phyloP scores from a whole-genome alignment of 257 asterid genomes.

The Nicotiana tabacum region DNA sequence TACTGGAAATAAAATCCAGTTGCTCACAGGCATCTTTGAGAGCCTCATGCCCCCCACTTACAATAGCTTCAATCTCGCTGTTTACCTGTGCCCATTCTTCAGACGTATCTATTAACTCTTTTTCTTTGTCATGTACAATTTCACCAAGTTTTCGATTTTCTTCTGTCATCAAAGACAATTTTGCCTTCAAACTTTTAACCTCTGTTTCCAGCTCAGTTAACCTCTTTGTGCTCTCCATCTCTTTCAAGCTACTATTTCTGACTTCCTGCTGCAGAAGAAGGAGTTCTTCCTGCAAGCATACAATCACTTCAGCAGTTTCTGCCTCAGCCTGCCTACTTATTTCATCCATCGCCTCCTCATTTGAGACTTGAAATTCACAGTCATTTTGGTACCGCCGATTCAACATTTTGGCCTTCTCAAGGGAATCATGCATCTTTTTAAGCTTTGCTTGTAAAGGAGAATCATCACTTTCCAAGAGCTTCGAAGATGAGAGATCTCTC shows the following conservation, averaged over 20 bases:
- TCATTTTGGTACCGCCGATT: conserved; percentile 61
- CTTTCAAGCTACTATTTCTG: conserved; percentile 53
- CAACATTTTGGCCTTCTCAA: conserved; percentile 76
- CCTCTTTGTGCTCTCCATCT: conserved; percentile 49
- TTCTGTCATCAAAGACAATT: conserved; percentile 28
- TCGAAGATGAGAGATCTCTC: conserved; percentile 34
- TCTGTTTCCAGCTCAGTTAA: conserved; percentile 38
- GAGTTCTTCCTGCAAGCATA: conserved; percentile 95
- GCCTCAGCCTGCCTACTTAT: conserved; percentile 88
- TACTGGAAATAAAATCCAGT: conserved; percentile 45
- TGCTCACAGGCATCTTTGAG: conserved; percentile 62
- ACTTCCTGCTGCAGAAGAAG: conserved; percentile 74
- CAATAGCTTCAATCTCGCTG: conserved; percentile 60
- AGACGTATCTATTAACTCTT: conserved; percentile 31
- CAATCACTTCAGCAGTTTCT: conserved; percentile 97
- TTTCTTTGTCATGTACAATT: conserved; percentile 51
- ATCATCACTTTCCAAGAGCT: conserved; percentile 33
- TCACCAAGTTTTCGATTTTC: conserved; percentile 51
- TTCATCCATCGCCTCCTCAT: conserved; percentile 74
- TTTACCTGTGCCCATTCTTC: conserved; percentile 56
- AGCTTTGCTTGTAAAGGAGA: conserved; percentile 66
- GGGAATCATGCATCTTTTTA: conserved; percentile 78
- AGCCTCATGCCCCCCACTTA: conserved; percentile 64
- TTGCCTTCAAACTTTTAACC: conserved; percentile 46
- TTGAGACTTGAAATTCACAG: conserved; percentile 48